Evolutionary conservation across 495 filamentous ascomycete species (phyloP), one percentile per base, ranked within the genome.

Genomic region (Chaetomium fimeti): DNA sequence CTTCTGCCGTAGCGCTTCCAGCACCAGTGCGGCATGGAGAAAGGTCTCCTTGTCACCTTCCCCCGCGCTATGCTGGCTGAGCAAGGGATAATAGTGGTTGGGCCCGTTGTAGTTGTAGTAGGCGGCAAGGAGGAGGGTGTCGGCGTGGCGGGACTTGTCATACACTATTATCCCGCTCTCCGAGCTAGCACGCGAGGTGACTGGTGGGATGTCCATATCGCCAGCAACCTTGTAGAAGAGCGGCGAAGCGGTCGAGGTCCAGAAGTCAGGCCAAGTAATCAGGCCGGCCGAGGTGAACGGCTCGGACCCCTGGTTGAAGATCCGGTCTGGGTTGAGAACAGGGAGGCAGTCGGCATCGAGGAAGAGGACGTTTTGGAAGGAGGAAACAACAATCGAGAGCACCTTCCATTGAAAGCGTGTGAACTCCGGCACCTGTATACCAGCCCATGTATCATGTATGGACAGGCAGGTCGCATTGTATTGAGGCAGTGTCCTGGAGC

Each of bases 31-130:
- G 0, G 85, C 85, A 11, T 81, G 73, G 3, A 85, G 67, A 55
- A 88, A 88, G 4, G 84, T 88, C 66, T 89, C 87, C 70, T 88
- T 89, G 68, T 89, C 87, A 2, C 86, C 86, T 62, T 87, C 77
- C 3, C 85, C 86, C 1, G 80, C 77, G 0, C 75, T 81, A 7
- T 84, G 82, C 69, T 86, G 85, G 7, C 78, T 79, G 27, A 88
- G 73, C 11, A 89, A 73, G 6, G 76, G 73, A 71, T 86, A 89
- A 71, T 85, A 89, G 64, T 84, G 78, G 0, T 77, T 71, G 2
- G 84, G 82, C 5, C 86, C 85, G 70, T 85, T 83, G 63, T 80
- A 81, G 66, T 88, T 89, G 73, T 89, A 89, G 62, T 89, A 89
- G 0, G 80, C 79, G 0, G 83, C 77, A 0, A 88, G 80, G 3